phyloP scores from a whole-genome alignment of 305 asterid species.

The Fraxinus sp. region DNA sequence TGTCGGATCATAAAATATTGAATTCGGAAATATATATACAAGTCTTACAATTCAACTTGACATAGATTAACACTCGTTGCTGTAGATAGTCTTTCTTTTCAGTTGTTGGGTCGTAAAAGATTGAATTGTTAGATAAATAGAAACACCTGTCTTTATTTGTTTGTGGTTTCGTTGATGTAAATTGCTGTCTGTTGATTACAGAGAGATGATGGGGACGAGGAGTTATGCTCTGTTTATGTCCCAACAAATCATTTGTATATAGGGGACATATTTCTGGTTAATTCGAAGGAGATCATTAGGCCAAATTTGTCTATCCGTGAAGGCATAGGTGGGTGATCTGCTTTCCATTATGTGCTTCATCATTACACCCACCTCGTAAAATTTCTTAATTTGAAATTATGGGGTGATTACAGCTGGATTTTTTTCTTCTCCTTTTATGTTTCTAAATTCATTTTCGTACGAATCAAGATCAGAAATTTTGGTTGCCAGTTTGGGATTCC shows the following conservation, averaged over 20 bases:
- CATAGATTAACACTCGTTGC: neutral
- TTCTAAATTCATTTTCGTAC: neutral
- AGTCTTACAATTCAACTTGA: neutral
- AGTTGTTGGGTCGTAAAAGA: neutral
- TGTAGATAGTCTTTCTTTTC: neutral
- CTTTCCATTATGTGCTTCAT: constrained; percentile 15
- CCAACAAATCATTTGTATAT: constrained; percentile 95
- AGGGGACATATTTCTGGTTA: constrained; percentile 82
- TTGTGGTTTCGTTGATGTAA: constrained; percentile 22
- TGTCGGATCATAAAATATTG: neutral
- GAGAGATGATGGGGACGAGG: constrained; percentile 85
- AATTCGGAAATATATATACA: neutral
- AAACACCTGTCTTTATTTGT: neutral
- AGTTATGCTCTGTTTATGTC: constrained; percentile 80
- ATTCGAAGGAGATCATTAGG: constrained; percentile 77
- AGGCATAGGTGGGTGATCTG: constrained; percentile 65
- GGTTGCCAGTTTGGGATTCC: no score
- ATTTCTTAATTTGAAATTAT: neutral
- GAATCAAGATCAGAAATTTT: neutral
- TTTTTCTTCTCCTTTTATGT: neutral
- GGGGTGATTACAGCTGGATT: neutral
- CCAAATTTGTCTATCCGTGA: constrained; percentile 90
- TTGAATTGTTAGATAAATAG: neutral
- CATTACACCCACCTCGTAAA: neutral
- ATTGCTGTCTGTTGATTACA: constrained; percentile 36